phyloP scores from a whole-genome alignment of 305 asterid genomes.

The Fraxinus sp. region DNA sequence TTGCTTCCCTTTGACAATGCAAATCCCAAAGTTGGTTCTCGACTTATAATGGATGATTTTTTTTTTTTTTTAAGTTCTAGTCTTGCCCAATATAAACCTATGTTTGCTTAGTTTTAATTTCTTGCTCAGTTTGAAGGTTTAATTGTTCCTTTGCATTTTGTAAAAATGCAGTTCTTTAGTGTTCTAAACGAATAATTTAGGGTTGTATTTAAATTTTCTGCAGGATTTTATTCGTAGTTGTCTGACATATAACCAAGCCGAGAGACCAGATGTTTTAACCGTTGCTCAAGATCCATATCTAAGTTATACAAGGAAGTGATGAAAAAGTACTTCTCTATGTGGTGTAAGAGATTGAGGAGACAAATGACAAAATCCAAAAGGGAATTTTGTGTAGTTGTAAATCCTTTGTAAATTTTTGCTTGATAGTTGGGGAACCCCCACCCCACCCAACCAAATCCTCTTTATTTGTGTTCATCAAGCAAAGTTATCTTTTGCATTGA shows the following conservation, averaged over 20 bases:
- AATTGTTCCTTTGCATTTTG: background rate
- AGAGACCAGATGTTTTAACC: slow-evolving; percentile 79
- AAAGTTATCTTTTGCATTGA: slow-evolving; percentile 23
- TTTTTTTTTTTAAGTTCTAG: background rate
- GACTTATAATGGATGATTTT: background rate
- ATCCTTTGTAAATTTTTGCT: slow-evolving; percentile 26
- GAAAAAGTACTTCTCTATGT: background rate
- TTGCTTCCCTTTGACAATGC: background rate
- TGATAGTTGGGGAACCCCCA: background rate
- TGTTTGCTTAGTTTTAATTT: background rate
- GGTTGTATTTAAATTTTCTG: slow-evolving; percentile 12
- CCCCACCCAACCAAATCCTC: background rate
- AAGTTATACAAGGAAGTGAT: slow-evolving; percentile 68
- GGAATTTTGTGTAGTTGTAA: slow-evolving; percentile 53
- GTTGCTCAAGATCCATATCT: slow-evolving; percentile 88
- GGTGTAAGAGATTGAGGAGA: slow-evolving; percentile 3
- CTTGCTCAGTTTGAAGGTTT: background rate
- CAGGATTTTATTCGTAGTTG: slow-evolving; percentile 96
- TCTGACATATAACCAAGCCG: slow-evolving; percentile 79
- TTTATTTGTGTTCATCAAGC: slow-evolving; percentile 22
- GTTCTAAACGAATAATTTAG: background rate
- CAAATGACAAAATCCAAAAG: slow-evolving; percentile 13
- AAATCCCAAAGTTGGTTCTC: background rate
- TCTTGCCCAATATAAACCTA: background rate
- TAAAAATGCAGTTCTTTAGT: background rate